Conservation (phyloP, 2,329 filamentous ascomycete species). For the Ophiognomonia clavigignenti-juglandacearum region DNA sequence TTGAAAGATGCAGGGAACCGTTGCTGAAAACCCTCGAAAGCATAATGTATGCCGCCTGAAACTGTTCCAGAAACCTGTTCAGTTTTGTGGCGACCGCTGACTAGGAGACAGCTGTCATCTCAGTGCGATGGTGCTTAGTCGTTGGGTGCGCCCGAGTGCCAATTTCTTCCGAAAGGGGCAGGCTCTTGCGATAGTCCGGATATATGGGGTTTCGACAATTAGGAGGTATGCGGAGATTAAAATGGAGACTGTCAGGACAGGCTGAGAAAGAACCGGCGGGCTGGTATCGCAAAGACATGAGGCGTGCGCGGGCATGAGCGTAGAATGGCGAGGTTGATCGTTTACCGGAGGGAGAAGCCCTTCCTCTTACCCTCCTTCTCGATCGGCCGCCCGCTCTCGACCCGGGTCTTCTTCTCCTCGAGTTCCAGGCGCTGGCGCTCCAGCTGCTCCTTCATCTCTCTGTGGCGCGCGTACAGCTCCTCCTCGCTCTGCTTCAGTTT, state of each 20-base stretch:
- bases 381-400: slow-evolving; percentile 92
- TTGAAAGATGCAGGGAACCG: slow-evolving; percentile 4
- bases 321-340: slow-evolving; percentile 24
- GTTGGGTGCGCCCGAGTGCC: slow-evolving; percentile 17
- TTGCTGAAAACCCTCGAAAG: slow-evolving; percentile 2
- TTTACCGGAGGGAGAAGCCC: slow-evolving; percentile 96
- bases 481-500: slow-evolving; percentile 99
- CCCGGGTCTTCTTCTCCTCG: slow-evolving; percentile 94
- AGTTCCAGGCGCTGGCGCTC: slow-evolving; percentile 91
- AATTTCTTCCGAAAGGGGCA: slow-evolving; percentile 12
- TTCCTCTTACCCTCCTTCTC: slow-evolving; percentile 99
- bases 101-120: slow-evolving; percentile 2
- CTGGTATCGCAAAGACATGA: slow-evolving; percentile 57
- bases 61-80: slow-evolving; percentile 4
- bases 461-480: slow-evolving; percentile 94
- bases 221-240: slow-evolving; percentile 40
- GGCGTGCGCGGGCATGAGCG: slow-evolving; percentile 53
- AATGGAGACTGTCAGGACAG: slow-evolving; percentile 35
- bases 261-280: slow-evolving; percentile 47
- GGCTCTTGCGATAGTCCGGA: slow-evolving; percentile 16
- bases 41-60: slow-evolving; percentile 6
- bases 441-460: slow-evolving; percentile 99
- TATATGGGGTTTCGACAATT: slow-evolving; percentile 29
- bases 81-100: not conserved
- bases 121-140: not conserved